Base-by-base conservation (phyloP, 768 basidiomycete species). In the Hypholoma fasciculare region DNA sequence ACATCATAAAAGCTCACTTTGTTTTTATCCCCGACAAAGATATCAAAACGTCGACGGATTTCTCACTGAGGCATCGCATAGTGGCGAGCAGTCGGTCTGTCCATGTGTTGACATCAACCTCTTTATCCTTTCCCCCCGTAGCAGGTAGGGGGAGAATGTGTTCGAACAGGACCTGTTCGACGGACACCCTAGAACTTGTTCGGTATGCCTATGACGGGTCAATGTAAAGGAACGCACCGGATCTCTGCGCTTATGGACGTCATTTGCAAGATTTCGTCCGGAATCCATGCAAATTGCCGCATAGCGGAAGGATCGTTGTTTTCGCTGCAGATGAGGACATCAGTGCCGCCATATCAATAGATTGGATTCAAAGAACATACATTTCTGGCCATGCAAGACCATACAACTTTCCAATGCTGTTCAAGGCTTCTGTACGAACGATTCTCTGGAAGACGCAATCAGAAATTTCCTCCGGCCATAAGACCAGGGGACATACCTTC, bases 221-320 rank as follows among this genome's bases (percentile, higher is more conserved):
- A 20, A 34, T 7, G 17, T 2, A 46, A 11, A 27, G 2, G 27
- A 1, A 38, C 79, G 52, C 60, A 89, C 87, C 85, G 83, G 43
- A 86, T 78, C 64, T 92, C 90, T 0, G 70, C 38, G 13, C 76
- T 80, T 16, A 80, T 69, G n/a, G 76, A 72, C 8, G 80, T 76
- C 59, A 82, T 80, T 42, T 79, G 78, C 8, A 96, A 75, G 30
- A 98, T 76, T 40, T 80, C 76, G 26, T 88, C 80, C 0, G 97
- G 95, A 60, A 99, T 98, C 97, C 97, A 99, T 0, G 85, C 86
- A 66, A 98, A 98, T 47, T 96, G 91, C 14, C 76, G 65, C 30
- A 88, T 79, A 1, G 94, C 94, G 1, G 82, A 76, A 2, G 80
- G 72, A 54, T 94, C 92, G 40, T 86, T 85, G 58, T 86, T 87